phyloP scores from a whole-genome alignment of 129 eudicot genomes.

The Heracleum sosnowskyi region DNA sequence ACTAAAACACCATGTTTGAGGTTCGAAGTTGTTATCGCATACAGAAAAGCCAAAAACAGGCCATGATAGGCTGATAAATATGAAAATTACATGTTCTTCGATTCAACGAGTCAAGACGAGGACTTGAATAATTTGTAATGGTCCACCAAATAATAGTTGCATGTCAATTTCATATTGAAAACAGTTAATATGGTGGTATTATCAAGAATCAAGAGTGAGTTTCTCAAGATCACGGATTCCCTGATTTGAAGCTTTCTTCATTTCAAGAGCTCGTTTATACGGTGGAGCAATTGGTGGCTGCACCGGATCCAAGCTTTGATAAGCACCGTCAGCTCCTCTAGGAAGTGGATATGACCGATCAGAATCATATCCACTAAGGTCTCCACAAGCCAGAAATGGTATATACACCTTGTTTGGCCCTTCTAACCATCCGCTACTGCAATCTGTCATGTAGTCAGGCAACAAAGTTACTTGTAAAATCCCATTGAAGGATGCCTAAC shows the following conservation, averaged over 20 bases:
- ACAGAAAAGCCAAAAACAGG: constrained; percentile 1
- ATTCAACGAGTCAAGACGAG: not conserved
- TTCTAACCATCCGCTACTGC: constrained; percentile 97
- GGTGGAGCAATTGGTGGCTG: constrained; percentile 99
- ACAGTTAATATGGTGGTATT: not conserved
- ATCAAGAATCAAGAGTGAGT: constrained; percentile 40
- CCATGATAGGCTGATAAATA: not conserved
- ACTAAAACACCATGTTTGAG: not conserved
- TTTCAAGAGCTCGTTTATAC: constrained; percentile 86
- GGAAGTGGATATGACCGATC: constrained; percentile 93
- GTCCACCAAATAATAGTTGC: not conserved
- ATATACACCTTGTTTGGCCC: constrained; percentile 93
- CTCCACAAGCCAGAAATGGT: constrained; percentile 94
- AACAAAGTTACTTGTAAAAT: not conserved
- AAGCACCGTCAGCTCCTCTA: constrained; percentile 62
- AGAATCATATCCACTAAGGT: constrained; percentile 89
- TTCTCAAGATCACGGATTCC: constrained; percentile 41
- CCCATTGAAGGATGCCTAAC: not conserved
- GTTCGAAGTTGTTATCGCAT: not conserved
- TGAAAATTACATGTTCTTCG: not conserved
- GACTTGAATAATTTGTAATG: not conserved
- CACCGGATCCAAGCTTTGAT: constrained; percentile 77
- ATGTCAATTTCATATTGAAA: constrained; percentile 2
- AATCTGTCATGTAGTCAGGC: constrained; percentile 41
- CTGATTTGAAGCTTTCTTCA: constrained; percentile 85